Evolutionary conservation across 495 filamentous ascomycete species (phyloP), one percentile per base, ranked within the genome.

Genomic region (Filosporella fistucella): DNA sequence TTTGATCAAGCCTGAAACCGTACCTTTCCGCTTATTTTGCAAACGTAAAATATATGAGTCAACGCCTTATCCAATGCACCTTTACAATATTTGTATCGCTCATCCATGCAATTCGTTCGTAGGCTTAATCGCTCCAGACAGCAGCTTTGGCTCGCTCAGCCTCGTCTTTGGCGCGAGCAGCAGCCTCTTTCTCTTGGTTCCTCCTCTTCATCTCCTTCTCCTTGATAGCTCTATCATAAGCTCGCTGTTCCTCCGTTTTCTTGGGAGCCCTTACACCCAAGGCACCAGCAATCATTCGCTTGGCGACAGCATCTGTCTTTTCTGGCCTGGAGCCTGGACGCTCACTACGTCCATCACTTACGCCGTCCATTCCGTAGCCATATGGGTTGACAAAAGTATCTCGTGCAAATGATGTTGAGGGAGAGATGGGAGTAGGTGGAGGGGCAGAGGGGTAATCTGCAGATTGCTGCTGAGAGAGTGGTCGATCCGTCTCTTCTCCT

Each of bases 301-400:
- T 78, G 21, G 93, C 93, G 34, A 91, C 88, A 2, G 90, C 89
- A 50, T 91, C 93, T 48, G 91, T 91, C 67, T 93, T 98, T 68
- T 94, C 90, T 0, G 89, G 93, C 45, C 90, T 56, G 10, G 23
- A 25, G 34, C n/a, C 39, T 20, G 23, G 8, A 20, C 47, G 42
- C 18, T 47, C 43, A 12, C 33, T n/a, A 25, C 41, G 29, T n/a
- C 7, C 42, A 49, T 46, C 47, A 21, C 46, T 46, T 4, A 28
- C 21, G 2, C 52, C 44, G 22, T 53, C 49, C 14, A 28, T 28
- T 14, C 34, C 42, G 17, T 51, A 52, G 7, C 51, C 46, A 36
- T 52, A 56, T 1, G 54, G 57, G 20, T 22, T 48, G 21, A 49
- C 36, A 25, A 60, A 59, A 16, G 18, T 33, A 3, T 55, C 45